Evolutionary conservation across 345 rosid genomes (phyloP), one percentile per base, ranked within the genome.

Genomic region (Citrus inodora): DNA sequence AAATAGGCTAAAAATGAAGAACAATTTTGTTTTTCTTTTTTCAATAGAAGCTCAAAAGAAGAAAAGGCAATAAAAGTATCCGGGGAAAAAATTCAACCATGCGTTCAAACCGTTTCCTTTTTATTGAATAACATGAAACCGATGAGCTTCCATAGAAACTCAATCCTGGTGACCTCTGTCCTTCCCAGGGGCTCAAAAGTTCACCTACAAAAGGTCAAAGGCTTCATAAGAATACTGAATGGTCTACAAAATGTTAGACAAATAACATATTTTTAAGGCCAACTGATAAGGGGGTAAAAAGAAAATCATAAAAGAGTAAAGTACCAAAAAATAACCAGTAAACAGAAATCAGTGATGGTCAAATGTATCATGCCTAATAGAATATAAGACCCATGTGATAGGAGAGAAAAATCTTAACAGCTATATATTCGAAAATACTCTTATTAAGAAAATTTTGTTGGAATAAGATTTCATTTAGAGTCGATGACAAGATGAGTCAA

Each of bases 71-170:
- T 13, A 46, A 46, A 46, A 46, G 11, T 42, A 42, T 42, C 51
- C 11, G 51, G 4, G 17, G 3, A 46, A 46, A 46, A 46, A 13
- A 11, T 11, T 46, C 51, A 46, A 46, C 51, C 53, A 24, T 19
- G 27, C 9, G 6, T 74, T 42, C 5, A 11, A 61, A 42, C 24
- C 42, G 21, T 19, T 19, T 42, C 27, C 1, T 27, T 62, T 40
- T 62, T 74, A 74, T 74, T 40, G 28, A 60, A 60, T 25, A 61
- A 35, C 37, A 61, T 17, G 68, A 40, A 70, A 72, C 62, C 17
- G 13, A 62, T 22, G 21, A 27, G 42, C 59, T 62, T 74, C 38
- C 59, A 27, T 27, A 30, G 69, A 62, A 40, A 27, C 14, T 30
- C 27, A 11, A 74, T 42, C 28, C 59, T 1, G 0, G 40, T 8